A percentile compares a stretch with the other conserved stretches of the same genome.
Conservation (phyloP, 768 basidiomycete species). For the Xerocomus potaroensis region DNA sequence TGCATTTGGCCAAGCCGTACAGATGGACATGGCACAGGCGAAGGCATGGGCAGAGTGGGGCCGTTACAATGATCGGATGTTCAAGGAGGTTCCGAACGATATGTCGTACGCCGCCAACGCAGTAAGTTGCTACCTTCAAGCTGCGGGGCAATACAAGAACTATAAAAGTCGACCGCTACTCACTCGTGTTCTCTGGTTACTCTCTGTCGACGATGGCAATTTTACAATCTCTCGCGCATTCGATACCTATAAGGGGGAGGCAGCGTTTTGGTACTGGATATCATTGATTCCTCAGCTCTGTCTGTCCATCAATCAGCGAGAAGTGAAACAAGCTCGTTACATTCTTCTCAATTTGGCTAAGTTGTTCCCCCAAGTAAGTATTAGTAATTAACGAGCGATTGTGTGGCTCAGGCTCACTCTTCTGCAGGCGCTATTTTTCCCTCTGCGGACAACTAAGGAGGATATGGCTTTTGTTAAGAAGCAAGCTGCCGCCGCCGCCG, state of each 20-base stretch:
- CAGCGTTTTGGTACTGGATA: constrained; percentile 99
- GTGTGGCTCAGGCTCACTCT: constrained; percentile 6
- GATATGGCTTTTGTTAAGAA: constrained; percentile 53
- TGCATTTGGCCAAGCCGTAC: constrained; percentile 93
- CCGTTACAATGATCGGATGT: constrained; percentile 86
- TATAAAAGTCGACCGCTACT: constrained; percentile 90
- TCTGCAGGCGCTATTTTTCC: constrained; percentile 88
- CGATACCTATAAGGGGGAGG: constrained; percentile 94
- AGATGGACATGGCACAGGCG: constrained; percentile 90
- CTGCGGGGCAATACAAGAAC: constrained; percentile 91
- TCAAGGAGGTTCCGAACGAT: constrained; percentile 78
- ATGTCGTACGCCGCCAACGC: constrained; percentile 80
- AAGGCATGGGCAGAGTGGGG: constrained; percentile 99
- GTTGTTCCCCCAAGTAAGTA: constrained; percentile 81
- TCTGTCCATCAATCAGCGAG: constrained; percentile 82
- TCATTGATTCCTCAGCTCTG: constrained; percentile 93
- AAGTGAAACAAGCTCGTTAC: constrained; percentile 89
- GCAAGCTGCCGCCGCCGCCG: constrained; percentile 36
- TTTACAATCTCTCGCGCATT: constrained; percentile 76
- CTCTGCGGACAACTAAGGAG: constrained; percentile 78
- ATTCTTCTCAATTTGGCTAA: constrained; percentile 88
- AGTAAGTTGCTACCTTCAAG: constrained; percentile 96
- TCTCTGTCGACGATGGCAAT: constrained; percentile 82
- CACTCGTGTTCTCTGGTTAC: constrained; percentile 90
- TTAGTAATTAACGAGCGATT: not conserved